Evolutionary conservation across 306 rosid genomes (phyloP).

Genomic region (Glycine soja): DNA sequence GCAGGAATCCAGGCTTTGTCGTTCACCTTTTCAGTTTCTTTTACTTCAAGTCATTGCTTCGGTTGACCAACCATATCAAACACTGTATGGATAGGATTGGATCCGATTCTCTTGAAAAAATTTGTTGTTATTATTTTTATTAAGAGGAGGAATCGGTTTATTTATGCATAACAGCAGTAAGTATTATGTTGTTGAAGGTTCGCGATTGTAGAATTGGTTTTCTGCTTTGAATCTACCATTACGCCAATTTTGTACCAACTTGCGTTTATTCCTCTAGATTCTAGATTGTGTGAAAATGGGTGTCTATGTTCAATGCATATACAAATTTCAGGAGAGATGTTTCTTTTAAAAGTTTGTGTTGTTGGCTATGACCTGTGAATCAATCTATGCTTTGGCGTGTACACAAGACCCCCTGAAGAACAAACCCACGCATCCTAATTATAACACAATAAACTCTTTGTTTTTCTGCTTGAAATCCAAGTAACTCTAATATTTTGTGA

Average conservation of each 20-base stretch:
- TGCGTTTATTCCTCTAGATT: constrained; percentile 9
- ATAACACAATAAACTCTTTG: constrained; percentile 15
- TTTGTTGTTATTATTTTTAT: too few relatives aligned
- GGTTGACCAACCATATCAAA: constrained; percentile 3
- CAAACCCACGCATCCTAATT: background rate
- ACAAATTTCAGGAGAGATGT: background rate
- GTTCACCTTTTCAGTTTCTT: constrained; percentile 39
- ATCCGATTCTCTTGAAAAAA: background rate
- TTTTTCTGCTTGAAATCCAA: constrained; percentile 20
- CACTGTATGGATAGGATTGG: background rate
- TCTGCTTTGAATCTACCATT: background rate
- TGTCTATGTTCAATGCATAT: constrained; percentile 41
- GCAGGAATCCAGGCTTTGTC: constrained; percentile 37
- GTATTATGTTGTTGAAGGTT: constrained; percentile 12
- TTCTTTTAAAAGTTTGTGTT: constrained; percentile 34
- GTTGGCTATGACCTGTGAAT: constrained; percentile 42
- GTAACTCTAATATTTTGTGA: constrained; percentile 2
- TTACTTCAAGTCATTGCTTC: constrained; percentile 22
- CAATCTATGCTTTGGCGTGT: constrained; percentile 37
- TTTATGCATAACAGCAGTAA: background rate
- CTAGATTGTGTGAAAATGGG: constrained; percentile 19
- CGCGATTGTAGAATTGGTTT: background rate
- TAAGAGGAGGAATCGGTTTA: background rate
- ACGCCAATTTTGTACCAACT: constrained; percentile 1
- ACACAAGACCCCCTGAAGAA: constrained; percentile 14